A percentile compares a stretch with the other conserved stretches of the same genome.
These are phyloP conservation scores for Saxophila tyrrhenica DNA, from an alignment of 495 filamentous ascomycete genomes.

Conservation along the genomic window DNA sequence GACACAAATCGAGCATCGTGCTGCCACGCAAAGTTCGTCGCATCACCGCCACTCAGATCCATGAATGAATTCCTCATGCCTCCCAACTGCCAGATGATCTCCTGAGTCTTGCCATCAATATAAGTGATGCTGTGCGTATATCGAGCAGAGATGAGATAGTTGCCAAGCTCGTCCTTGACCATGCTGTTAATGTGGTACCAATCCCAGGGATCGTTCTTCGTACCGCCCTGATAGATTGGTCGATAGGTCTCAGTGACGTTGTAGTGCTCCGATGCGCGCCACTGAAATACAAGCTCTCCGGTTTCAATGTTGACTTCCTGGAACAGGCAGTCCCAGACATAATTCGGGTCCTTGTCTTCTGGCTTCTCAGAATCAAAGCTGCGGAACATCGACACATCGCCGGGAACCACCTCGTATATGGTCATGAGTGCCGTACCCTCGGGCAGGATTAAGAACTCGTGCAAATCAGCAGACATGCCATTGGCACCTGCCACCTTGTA, in stretches of 20 bases:
- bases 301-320: conserved; percentile 25
- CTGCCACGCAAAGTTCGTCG: conserved; percentile 22
- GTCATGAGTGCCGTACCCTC: conserved; percentile 24
- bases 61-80: conserved; percentile 23
- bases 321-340: conserved; percentile 23
- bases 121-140: conserved; percentile 21
- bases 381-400: conserved; percentile 9
- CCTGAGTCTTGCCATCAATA: conserved; percentile 20
- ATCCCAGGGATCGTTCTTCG: conserved; percentile 18
- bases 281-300: conserved; percentile 29
- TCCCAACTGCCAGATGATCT: conserved; percentile 23
- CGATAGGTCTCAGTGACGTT: conserved; percentile 21
- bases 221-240: conserved; percentile 7
- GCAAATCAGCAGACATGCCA: conserved; percentile 15
- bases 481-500: conserved; percentile 9
- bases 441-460: conserved; percentile 17
- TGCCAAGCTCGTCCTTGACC: conserved; percentile 24
- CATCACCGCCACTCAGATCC: conserved; percentile 12
- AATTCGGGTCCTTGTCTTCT: conserved; percentile 15
- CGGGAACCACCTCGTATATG: conserved; percentile 14
- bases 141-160: conserved; percentile 25
- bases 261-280: conserved; percentile 33
- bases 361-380: conserved; percentile 3
- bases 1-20: conserved; percentile 22
- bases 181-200: conserved; percentile 30